phyloP scores from a whole-genome alignment of 495 filamentous ascomycete species.

The Recurvomyces mirabilis region DNA sequence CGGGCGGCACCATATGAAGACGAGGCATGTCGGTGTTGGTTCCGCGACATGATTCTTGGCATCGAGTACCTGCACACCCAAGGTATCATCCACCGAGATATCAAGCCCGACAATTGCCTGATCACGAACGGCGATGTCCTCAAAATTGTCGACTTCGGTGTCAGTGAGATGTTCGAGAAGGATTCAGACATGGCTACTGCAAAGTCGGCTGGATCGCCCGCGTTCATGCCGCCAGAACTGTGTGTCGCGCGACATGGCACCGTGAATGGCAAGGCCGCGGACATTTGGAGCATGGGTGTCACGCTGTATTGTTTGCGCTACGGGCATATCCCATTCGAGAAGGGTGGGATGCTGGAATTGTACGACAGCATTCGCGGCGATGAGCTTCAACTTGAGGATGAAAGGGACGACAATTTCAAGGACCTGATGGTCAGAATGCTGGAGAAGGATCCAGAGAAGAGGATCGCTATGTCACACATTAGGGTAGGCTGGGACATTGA shows the following conservation, averaged over 20 bases:
- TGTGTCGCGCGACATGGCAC: constrained; percentile 83
- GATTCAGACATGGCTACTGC: constrained; percentile 78
- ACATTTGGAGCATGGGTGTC: constrained; percentile 98
- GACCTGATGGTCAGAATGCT: constrained; percentile 29
- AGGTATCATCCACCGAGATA: constrained; percentile 91
- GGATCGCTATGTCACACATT: constrained; percentile 71
- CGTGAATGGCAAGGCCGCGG: constrained; percentile 77
- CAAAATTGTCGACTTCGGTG: constrained; percentile 96
- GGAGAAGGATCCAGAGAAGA: constrained; percentile 48
- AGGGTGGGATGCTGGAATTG: constrained; percentile 65
- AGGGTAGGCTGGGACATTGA: constrained; percentile 46
- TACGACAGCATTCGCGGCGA: constrained; percentile 79
- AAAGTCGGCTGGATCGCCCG: constrained; percentile 89
- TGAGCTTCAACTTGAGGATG: constrained; percentile 34
- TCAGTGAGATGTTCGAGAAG: constrained; percentile 97
- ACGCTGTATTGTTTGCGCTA: constrained; percentile 88
- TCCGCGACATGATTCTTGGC: constrained; percentile 87
- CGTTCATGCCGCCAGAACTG: constrained; percentile 87
- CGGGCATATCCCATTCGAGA: constrained; percentile 74
- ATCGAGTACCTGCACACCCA: constrained; percentile 96
- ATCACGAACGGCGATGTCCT: constrained; percentile 82
- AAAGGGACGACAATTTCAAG: constrained; percentile 26
- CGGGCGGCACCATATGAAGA: constrained; percentile 70
- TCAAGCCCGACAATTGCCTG: constrained; percentile 94
- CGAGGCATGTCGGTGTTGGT: constrained; percentile 80